Conservation (phyloP, 225 moss, liverwort and hornwort genomes). For the Lunularia cruciata region DNA sequence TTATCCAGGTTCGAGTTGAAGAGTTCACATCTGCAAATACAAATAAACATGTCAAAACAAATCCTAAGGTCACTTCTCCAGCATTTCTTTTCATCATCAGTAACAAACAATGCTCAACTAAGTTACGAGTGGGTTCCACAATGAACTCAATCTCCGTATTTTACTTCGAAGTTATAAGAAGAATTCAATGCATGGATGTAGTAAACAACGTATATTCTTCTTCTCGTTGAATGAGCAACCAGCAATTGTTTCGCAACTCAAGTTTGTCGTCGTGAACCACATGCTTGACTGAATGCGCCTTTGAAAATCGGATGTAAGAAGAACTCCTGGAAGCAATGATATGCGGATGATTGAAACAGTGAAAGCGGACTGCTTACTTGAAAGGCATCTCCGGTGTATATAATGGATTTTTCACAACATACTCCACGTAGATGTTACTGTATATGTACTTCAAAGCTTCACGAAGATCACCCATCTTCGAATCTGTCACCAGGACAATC, state of each 20-base stretch:
- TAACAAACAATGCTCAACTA: background rate
- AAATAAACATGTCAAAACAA: background rate
- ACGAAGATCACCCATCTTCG: constrained; percentile 89
- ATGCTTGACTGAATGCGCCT: background rate
- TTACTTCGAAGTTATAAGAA: too few species aligned
- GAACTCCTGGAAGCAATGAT: background rate
- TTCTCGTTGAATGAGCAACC: too few species aligned
- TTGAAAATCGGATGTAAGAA: background rate
- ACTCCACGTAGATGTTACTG: constrained; percentile 94
- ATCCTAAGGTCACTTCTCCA: background rate
- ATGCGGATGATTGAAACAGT: constrained; percentile 19
- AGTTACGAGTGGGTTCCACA: too few species aligned
- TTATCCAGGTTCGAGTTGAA: constrained; percentile 80
- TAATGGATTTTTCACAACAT: constrained; percentile 92
- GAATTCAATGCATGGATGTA: background rate
- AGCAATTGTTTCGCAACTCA: background rate
- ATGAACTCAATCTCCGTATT: too few species aligned
- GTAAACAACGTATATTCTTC: too few species aligned
- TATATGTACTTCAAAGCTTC: constrained; percentile 85
- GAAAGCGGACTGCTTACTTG: constrained; percentile 48
- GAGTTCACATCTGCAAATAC: constrained; percentile 80
- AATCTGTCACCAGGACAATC: constrained; percentile 87
- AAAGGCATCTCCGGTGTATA: constrained; percentile 89
- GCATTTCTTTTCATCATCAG: background rate
- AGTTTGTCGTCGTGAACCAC: background rate